phyloP scores from a whole-genome alignment of 1,284 basidiomycete genomes.

The Cutaneotrichosporon arboriforme region DNA sequence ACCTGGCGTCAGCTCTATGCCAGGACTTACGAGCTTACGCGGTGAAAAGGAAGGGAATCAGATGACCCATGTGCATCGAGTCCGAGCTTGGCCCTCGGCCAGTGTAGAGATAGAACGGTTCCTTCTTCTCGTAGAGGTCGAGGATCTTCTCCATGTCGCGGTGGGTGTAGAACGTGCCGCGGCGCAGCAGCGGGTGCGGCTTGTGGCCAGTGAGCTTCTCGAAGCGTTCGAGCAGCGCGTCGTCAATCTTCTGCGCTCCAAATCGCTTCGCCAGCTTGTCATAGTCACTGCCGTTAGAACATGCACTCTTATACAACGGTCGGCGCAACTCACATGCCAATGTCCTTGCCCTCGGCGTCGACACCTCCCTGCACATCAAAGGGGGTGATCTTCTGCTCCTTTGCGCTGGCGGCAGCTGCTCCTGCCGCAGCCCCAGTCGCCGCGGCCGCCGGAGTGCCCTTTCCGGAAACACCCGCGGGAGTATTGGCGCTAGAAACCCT shows the following conservation, averaged over 20 bases:
- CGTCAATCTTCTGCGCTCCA: slow-evolving; percentile 77
- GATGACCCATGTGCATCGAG: slow-evolving; percentile 96
- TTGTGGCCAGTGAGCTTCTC: slow-evolving; percentile 83
- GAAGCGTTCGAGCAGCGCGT: slow-evolving; percentile 76
- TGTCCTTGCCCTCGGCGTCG: slow-evolving; percentile 78
- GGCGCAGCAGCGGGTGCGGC: slow-evolving; percentile 83
- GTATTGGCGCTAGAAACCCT: neutral
- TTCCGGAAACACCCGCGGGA: slow-evolving; percentile 14
- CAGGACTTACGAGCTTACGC: slow-evolving; percentile 57
- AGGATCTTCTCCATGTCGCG: slow-evolving; percentile 91
- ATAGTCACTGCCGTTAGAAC: slow-evolving; percentile 62
- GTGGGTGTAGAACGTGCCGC: slow-evolving; percentile 98
- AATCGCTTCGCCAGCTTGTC: slow-evolving; percentile 93
- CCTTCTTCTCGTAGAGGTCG: slow-evolving; percentile 91
- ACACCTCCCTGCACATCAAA: slow-evolving; percentile 97
- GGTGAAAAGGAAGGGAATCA: slow-evolving; percentile 96
- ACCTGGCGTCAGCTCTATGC: slow-evolving; percentile 53
- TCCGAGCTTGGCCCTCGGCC: slow-evolving; percentile 94
- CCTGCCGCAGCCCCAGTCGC: slow-evolving; percentile 11
- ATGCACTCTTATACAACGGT: too few relatives aligned
- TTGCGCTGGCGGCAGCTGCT: slow-evolving; percentile 10
- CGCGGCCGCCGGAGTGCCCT: slow-evolving; percentile 21
- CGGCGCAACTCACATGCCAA: slow-evolving; percentile 57
- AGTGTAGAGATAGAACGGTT: slow-evolving; percentile 98
- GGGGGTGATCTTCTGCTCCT: slow-evolving; percentile 86